These are phyloP conservation scores for Aquilaria agallochum DNA, from an alignment of 441 rosid species.

Conservation along the genomic window DNA sequence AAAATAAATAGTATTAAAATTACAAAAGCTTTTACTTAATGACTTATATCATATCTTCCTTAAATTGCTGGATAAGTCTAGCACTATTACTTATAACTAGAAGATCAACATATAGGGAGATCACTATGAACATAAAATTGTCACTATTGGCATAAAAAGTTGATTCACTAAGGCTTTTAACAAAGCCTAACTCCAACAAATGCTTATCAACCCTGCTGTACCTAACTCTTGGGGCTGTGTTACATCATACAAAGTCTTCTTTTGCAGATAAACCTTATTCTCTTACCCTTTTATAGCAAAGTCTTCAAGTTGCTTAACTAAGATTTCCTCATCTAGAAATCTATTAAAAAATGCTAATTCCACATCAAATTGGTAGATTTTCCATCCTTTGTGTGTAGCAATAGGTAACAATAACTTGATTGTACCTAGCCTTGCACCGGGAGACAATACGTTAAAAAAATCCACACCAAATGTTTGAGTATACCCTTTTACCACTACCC, in stretches of 20 bases:
- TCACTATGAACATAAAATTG: too few species aligned
- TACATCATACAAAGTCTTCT: not conserved
- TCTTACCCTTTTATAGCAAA: not conserved
- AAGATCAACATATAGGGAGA: too few species aligned
- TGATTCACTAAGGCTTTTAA: too few species aligned
- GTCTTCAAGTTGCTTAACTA: not conserved
- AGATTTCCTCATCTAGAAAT: not conserved
- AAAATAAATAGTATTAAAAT: too few species aligned
- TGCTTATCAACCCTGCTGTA: not conserved
- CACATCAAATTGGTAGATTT: not conserved
- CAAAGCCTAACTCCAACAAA: not conserved
- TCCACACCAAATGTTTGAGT: not conserved
- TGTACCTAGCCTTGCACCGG: not conserved
- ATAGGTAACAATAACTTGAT: not conserved
- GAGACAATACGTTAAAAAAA: not conserved
- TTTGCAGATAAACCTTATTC: not conserved
- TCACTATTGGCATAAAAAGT: too few species aligned
- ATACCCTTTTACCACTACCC: not conserved
- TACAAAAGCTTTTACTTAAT: too few species aligned
- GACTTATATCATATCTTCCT: too few species aligned
- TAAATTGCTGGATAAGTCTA: too few species aligned
- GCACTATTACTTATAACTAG: too few species aligned
- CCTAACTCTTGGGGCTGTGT: not conserved
- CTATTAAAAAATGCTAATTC: not conserved
- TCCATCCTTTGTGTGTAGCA: not conserved